Conservation (phyloP, 306 rosid genomes). For the Ziziphus jujuba region DNA sequence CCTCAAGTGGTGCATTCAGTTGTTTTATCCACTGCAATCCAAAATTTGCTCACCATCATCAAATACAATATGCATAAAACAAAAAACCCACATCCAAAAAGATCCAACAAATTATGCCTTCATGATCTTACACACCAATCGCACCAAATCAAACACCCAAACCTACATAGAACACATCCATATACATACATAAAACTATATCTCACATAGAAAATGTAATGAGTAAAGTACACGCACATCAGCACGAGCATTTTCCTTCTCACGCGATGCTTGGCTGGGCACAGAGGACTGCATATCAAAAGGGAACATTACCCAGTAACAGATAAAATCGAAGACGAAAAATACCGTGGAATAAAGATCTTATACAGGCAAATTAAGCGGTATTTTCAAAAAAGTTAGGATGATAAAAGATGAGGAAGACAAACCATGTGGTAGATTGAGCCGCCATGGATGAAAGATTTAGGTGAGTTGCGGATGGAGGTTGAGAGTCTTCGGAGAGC, state of each 20-base stretch:
- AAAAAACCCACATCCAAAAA: constrained; percentile 12
- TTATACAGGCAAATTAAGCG: not conserved
- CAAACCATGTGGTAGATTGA: constrained; percentile 55
- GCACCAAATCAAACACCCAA: not conserved
- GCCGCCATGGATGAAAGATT: constrained; percentile 37
- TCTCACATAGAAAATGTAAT: not conserved
- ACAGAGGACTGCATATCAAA: constrained; percentile 60
- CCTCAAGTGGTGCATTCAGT: constrained; percentile 76
- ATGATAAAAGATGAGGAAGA: constrained; percentile 2
- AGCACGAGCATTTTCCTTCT: constrained; percentile 51
- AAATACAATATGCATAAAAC: constrained; percentile 4
- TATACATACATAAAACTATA: not conserved
- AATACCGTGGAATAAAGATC: not conserved
- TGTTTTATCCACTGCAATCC: constrained; percentile 75
- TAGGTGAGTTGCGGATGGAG: constrained; percentile 38
- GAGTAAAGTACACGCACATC: constrained; percentile 46
- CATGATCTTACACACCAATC: not conserved
- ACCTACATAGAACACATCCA: not conserved
- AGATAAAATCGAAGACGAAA: not conserved
- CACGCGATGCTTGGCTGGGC: constrained; percentile 40
- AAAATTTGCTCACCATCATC: constrained; percentile 7
- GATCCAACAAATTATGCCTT: not conserved
- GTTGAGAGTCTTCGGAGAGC: constrained; percentile 69
- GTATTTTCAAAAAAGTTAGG: not conserved
- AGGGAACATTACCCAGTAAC: not conserved